phyloP scores from a whole-genome alignment of 2,329 filamentous ascomycete species.

The Fusarium armeniacum region DNA sequence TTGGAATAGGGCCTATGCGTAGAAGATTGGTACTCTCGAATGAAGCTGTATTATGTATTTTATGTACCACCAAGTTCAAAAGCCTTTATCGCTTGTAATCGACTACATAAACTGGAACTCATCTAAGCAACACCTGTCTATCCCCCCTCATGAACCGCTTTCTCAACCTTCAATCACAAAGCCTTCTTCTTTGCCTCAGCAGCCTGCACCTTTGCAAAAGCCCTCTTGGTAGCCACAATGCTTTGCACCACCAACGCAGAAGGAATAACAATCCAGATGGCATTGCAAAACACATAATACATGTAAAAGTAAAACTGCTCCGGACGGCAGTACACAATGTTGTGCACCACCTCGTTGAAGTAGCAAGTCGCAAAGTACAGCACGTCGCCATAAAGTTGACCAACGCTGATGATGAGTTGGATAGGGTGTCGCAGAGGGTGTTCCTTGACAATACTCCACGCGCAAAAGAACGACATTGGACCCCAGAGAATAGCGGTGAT shows the following conservation, averaged over 20 bases:
- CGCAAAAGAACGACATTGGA: conserved; percentile 64
- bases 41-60: not conserved
- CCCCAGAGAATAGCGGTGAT: conserved; percentile 68
- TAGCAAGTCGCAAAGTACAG: conserved; percentile 66
- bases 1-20: not conserved
- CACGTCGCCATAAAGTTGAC: conserved; percentile 66
- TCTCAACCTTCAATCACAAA: conserved; percentile 3
- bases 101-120: not conserved
- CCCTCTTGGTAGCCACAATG: conserved; percentile 44
- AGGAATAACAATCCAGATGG: conserved; percentile 68
- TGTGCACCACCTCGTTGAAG: conserved; percentile 58
- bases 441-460: conserved; percentile 59
- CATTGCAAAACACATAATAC: conserved; percentile 67
- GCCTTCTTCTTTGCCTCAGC: conserved; percentile 48
- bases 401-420: conserved; percentile 62
- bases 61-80: not conserved
- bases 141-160: no score
- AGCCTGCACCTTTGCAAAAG: conserved; percentile 50
- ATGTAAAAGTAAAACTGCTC: conserved; percentile 67
- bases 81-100: not conserved
- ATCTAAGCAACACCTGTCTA: not conserved
- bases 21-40: not conserved
- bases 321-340: conserved; percentile 63
- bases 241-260: conserved; percentile 52
- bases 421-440: conserved; percentile 64